Base-by-base conservation (phyloP, 768 basidiomycete species). In the Calocera viscosa region DNA sequence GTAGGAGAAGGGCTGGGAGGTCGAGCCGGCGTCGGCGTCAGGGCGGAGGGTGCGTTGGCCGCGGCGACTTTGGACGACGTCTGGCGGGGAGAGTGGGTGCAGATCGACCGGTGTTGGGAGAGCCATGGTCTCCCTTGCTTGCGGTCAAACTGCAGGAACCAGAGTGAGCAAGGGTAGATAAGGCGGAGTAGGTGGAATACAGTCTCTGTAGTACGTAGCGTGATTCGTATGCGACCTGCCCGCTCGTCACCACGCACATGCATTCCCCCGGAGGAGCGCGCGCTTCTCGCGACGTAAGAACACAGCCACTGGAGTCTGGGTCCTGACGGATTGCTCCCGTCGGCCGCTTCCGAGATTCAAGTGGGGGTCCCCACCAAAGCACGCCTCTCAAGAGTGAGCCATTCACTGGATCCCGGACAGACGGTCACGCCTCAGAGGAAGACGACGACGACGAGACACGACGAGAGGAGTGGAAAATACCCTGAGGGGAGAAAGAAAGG, bases 21-120 rank as follows among this genome's bases (percentile, higher is more conserved):
- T 64, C 12, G 63, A 60, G n/a, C 34, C 34, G 26, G 63, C 63
- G 32, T 67, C 64, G 2, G 66, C 38, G 64, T 64, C 49, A 30
- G 66, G 26, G 22, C 70, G 70, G 17, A 66, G 70, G n/a, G 40
- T 28, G 22, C 67, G 64, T 16, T 53, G 34, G 10, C 35, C 60
- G 26, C 71, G 69, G 63, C 30, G 64, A 19, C 64, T n/a, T 63
- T 67, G 32, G n/a, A 47, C 35, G 16, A 68, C 40, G 5, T 68
- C 68, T 34, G 88, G 87, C 8, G 80, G 80, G 2, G 82, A 84
- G 26, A 91, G 82, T 39, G 90, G 90, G 72, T 91, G 90, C 26
- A 60, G 53, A 26, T 60, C 53, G 53, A 60, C 53, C 24, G 53
- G 53, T 2, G 53, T 60, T 5, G 53, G 53, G 26, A 60, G 53